These are phyloP conservation scores for Saksenaea oblongispora DNA, from an alignment of 371 early-diverging fungal species.

Conservation along the genomic window DNA sequence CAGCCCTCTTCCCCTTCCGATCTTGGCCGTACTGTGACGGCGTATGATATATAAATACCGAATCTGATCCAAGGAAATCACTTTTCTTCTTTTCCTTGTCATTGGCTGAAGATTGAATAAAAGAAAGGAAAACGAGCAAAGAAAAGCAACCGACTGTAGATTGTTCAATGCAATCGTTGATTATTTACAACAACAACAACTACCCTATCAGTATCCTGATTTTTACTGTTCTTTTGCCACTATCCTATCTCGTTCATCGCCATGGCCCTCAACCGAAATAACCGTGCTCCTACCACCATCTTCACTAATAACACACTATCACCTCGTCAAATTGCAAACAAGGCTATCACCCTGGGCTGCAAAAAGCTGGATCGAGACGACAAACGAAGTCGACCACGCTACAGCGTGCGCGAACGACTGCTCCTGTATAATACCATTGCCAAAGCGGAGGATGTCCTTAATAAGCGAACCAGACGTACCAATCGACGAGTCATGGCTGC, in stretches of 20 bases:
- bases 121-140: background rate
- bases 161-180: background rate
- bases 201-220: background rate
- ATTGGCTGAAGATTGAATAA: background rate
- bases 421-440: conserved; percentile 35
- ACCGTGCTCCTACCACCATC: conserved; percentile 23
- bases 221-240: background rate
- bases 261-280: conserved; percentile 5
- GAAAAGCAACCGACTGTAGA: background rate
- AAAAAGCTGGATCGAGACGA: conserved; percentile 46
- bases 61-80: background rate
- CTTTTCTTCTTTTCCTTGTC: background rate
- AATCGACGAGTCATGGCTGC: conserved; percentile 32
- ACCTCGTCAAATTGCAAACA: conserved; percentile 44
- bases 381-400: conserved; percentile 32
- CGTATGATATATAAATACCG: background rate
- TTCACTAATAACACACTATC: conserved; percentile 23
- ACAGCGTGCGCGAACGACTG: conserved; percentile 39
- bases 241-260: background rate
- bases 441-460: conserved; percentile 37
- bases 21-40: background rate
- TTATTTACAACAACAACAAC: background rate
- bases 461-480: conserved; percentile 28
- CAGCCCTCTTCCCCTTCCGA: background rate
- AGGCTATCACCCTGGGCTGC: conserved; percentile 31